Evolutionary conservation across 331 rosid genomes (phyloP), one percentile per base, ranked within the genome.

Genomic region (Quercus phellos): DNA sequence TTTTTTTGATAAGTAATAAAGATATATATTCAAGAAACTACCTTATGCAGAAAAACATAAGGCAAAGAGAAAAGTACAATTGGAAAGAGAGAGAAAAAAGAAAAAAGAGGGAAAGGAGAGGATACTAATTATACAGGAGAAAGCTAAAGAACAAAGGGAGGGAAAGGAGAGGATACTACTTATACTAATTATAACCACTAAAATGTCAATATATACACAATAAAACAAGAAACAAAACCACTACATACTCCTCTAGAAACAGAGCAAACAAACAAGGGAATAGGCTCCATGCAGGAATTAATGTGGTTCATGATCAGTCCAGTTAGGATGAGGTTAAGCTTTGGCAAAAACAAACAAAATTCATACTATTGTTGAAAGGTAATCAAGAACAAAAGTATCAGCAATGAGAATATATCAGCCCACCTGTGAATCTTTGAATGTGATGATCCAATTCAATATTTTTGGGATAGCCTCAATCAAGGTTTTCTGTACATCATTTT

Each of bases 401-500:
- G 22, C 22, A 73, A 70, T 71, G 50, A 22, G 71, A 75, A 81
- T 30, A 79, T 27, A 75, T 71, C 69, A 38, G 75, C 79, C 10
- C 50, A 94, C 98, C 97, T 90, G 86, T 53, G 82, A 67, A 80
- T 85, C 67, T 83, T 85, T 90, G 92, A 90, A 94, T 63, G 64
- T 81, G 70, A 67, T 79, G 77, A 94, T 87, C 99, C 97, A 92
- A 72, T 67, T 85, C 80, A 90, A 80, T 68, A 94, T 66, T 82
- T 79, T 93, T 35, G 98, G 99, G 79, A 92, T 77, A 76, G 94
- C 91, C 71, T 87, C 90, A 71, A 83, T 79, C 83, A 94, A 82
- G 61, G 84, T 88, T 85, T 84, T 87, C 80, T 74, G 80, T 56
- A 90, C 76, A 74, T 92, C 96, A 26, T 76, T 86, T 86, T 94